Percentiles rank a stretch among this genome's conserved stretches.
Conservation (phyloP, 1,139 yeast genomes). For the Nadsonia commutata region DNA sequence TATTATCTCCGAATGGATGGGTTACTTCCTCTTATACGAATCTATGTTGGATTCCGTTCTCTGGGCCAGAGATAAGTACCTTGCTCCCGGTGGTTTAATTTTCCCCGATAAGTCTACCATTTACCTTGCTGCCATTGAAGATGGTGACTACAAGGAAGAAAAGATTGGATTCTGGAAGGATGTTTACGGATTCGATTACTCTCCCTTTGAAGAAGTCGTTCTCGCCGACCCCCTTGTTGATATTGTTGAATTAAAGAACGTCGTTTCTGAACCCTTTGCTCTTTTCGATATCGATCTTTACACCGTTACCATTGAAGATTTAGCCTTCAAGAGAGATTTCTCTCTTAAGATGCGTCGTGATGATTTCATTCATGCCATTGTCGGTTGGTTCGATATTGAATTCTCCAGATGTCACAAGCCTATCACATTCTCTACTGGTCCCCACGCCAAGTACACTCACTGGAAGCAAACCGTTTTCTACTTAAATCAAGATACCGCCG, state of each 20-base stretch:
- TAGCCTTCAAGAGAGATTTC: constrained; percentile 59
- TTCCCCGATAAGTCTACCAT: constrained; percentile 92
- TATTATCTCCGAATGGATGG: constrained; percentile 99
- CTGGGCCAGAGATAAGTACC: constrained; percentile 83
- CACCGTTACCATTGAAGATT: constrained; percentile 70
- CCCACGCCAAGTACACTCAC: constrained; percentile 31
- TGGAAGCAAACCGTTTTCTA: constrained; percentile 98
- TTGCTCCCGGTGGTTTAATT: constrained; percentile 76
- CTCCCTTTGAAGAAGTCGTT: constrained; percentile 56
- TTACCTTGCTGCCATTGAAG: constrained; percentile 89
- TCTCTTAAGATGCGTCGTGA: constrained; percentile 57
- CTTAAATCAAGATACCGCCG: constrained; percentile 64
- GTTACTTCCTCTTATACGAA: constrained; percentile 88
- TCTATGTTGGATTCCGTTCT: constrained; percentile 96
- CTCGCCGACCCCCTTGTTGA: constrained; percentile 93
- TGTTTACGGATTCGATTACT: constrained; percentile 91
- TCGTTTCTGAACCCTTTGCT: constrained; percentile 54
- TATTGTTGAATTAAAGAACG: constrained; percentile 69
- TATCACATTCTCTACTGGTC: constrained; percentile 31
- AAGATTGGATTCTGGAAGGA: constrained; percentile 93
- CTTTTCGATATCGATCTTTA: constrained; percentile 78
- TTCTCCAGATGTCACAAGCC: constrained; percentile 41
- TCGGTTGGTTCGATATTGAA: constrained; percentile 90
- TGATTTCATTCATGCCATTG: constrained; percentile 76
- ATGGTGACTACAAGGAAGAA: constrained; percentile 83